Percentiles rank a stretch among this genome's conserved stretches.
These are phyloP conservation scores for Mycena metata DNA, from an alignment of 768 basidiomycete species.

Conservation along the genomic window DNA sequence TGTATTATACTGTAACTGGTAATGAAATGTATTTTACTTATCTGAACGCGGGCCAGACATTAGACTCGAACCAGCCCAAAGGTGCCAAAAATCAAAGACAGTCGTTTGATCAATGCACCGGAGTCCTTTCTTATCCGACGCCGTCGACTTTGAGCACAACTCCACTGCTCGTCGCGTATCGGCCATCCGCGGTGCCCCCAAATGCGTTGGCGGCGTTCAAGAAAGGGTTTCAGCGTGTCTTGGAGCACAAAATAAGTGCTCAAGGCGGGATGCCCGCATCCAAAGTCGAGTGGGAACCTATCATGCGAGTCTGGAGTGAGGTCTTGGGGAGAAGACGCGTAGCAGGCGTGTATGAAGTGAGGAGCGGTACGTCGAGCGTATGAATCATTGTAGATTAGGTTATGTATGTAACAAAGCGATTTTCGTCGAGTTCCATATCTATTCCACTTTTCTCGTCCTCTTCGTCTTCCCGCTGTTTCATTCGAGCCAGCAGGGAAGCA, in stretches of 20 bases:
- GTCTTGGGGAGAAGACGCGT: constrained; percentile 66
- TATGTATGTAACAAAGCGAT: not conserved
- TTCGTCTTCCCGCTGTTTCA: not conserved
- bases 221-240: constrained; percentile 68
- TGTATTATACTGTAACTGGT: constrained; percentile 26
- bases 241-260: constrained; percentile 62
- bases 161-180: constrained; percentile 71
- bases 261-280: constrained; percentile 81
- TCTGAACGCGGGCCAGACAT: too few species aligned
- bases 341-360: constrained; percentile 78
- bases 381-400: not conserved
- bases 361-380: constrained; percentile 53
- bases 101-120: too few species aligned
- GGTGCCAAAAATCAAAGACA: too few species aligned
- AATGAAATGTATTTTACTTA: constrained; percentile 24
- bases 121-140: constrained; percentile 87
- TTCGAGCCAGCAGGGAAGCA: not conserved
- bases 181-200: constrained; percentile 59
- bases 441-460: not conserved
- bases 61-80: too few species aligned
- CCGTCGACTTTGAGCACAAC: constrained; percentile 65
- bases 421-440: constrained; percentile 1
- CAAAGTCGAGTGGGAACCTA: constrained; percentile 82
- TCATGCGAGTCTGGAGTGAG: constrained; percentile 92
- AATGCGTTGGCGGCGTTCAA: constrained; percentile 65